Conservation (phyloP, 345 rosid species). For the Clarkia xantiana region DNA sequence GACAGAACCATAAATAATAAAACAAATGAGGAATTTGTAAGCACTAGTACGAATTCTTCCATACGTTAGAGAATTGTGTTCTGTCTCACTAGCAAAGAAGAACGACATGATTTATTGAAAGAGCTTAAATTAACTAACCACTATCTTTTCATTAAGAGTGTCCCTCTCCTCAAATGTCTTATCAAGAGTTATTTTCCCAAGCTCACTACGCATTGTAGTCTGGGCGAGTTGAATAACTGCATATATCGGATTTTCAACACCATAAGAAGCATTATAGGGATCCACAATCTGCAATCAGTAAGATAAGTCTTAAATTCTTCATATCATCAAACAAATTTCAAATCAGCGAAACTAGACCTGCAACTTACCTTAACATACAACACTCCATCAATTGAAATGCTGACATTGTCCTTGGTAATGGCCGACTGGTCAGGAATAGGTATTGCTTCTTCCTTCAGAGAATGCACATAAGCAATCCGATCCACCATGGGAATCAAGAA, state of each 20-base stretch:
- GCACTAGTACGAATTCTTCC: no score
- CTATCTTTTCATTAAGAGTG: conserved; percentile 80
- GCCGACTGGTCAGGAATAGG: conserved; percentile 86
- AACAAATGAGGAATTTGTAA: no score
- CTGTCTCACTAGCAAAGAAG: no score
- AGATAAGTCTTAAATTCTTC: background rate
- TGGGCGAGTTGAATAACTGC: conserved; percentile 91
- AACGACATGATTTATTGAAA: background rate
- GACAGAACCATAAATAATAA: no score
- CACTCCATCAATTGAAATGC: conserved; percentile 83
- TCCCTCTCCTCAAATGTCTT: conserved; percentile 96
- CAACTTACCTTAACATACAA: conserved; percentile 66
- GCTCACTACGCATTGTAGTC: conserved; percentile 96
- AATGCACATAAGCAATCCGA: conserved; percentile 85
- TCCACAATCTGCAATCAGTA: conserved; percentile 57
- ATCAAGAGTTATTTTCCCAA: conserved; percentile 91
- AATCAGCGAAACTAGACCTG: background rate
- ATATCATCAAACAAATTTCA: background rate
- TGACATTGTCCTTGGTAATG: conserved; percentile 88
- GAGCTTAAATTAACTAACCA: conserved; percentile 32
- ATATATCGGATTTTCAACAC: conserved; percentile 84
- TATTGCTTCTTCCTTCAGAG: conserved; percentile 92
- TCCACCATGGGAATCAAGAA: conserved; percentile 80
- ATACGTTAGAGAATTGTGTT: no score
- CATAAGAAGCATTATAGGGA: conserved; percentile 78